phyloP scores from a whole-genome alignment of 805 yeast species.

The Clavispora vitiphila region DNA sequence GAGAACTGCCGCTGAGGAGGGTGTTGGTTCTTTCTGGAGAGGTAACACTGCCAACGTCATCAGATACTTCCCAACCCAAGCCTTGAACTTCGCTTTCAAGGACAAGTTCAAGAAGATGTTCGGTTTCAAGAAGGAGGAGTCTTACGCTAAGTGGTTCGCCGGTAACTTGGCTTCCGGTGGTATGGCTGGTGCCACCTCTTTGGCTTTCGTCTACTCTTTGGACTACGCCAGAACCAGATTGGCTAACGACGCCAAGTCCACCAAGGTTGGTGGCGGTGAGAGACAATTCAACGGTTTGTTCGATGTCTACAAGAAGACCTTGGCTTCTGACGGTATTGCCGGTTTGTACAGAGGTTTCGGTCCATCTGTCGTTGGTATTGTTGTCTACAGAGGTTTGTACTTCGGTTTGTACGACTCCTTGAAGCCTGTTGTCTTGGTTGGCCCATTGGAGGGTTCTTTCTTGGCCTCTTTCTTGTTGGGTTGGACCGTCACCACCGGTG shows the following conservation, averaged over 20 bases:
- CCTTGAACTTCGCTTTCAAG: constrained; percentile 97
- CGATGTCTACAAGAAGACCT: constrained; percentile 94
- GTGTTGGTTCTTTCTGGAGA: constrained; percentile 94
- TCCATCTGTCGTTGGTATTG: constrained; percentile 95
- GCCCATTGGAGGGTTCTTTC: constrained; percentile 93
- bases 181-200: constrained; percentile 95
- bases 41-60: constrained; percentile 99
- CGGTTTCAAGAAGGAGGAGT: constrained; percentile 95
- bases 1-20: constrained; percentile 92
- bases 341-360: constrained; percentile 99
- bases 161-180: constrained; percentile 99
- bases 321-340: constrained; percentile 93
- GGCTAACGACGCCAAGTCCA: constrained; percentile 94
- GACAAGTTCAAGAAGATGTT: constrained; percentile 93
- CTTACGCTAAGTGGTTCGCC: constrained; percentile 90
- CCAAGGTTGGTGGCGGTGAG: constrained; percentile 73
- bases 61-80: constrained; percentile 99
- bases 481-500: constrained; percentile 98
- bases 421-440: constrained; percentile 91
- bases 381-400: constrained; percentile 99
- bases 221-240: constrained; percentile 99
- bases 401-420: constrained; percentile 96
- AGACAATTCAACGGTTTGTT: constrained; percentile 96
- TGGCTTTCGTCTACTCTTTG: constrained; percentile 90
- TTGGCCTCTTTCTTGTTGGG: constrained; percentile 93